Conservation (phyloP, 2,329 filamentous ascomycete species). For the Neocatenulostroma microsporum region DNA sequence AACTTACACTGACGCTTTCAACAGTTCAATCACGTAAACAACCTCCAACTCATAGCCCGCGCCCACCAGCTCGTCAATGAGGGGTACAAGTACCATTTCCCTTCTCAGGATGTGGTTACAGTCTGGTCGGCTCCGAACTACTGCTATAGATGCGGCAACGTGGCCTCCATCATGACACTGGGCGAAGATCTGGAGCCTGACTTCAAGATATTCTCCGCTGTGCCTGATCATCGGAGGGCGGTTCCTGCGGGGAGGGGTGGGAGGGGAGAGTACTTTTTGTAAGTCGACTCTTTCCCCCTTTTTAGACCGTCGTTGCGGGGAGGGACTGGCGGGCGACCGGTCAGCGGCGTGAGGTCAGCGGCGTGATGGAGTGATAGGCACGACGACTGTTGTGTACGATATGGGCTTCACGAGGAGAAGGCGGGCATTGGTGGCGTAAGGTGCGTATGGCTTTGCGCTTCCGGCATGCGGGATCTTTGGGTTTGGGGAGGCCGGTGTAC, state of each 20-base stretch:
- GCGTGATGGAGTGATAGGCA: too few species aligned
- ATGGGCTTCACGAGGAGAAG: too few species aligned
- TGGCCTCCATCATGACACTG: conserved; percentile 80
- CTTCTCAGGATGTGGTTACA: conserved; percentile 84
- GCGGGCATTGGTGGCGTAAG: too few species aligned
- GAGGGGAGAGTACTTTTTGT: conserved; percentile 47
- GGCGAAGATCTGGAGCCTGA: conserved; percentile 76
- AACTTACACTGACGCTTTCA: conserved; percentile 6
- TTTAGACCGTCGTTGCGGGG: too few species aligned
- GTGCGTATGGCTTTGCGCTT: too few species aligned
- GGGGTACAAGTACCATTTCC: conserved; percentile 87
- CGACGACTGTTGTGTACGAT: too few species aligned
- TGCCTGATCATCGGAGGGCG: conserved; percentile 76
- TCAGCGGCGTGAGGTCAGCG: too few species aligned
- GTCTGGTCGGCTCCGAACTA: conserved; percentile 91
- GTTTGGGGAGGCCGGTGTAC: too few species aligned
- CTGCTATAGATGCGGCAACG: conserved; percentile 92
- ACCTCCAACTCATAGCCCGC: conserved; percentile 61
- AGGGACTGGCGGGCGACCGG: too few species aligned
- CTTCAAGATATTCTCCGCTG: conserved; percentile 86
- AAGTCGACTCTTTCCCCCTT: too few species aligned
- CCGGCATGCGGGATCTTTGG: too few species aligned
- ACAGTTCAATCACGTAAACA: conserved; percentile 68
- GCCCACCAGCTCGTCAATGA: conserved; percentile 71
- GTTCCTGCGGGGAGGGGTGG: conserved; percentile 58